phyloP scores from a whole-genome alignment of 495 filamentous ascomycete species.

The Penicillium angulare region DNA sequence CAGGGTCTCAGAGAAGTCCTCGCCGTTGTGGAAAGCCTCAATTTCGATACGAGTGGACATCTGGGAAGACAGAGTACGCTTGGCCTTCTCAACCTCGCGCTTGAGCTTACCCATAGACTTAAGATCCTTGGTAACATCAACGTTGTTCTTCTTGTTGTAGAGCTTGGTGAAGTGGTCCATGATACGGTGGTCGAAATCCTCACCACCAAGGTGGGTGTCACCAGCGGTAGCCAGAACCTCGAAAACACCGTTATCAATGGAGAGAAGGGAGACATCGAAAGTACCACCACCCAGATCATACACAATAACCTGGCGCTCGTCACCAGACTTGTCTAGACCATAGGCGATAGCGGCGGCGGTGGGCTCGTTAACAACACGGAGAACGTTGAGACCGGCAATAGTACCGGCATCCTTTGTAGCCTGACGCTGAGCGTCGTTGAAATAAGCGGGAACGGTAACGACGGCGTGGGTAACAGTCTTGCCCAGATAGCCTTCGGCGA shows the following conservation, averaged over 20 bases:
- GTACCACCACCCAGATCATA: slow-evolving; percentile 99
- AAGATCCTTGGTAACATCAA: slow-evolving; percentile 88
- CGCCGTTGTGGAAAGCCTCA: slow-evolving; percentile 93
- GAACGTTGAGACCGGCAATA: slow-evolving; percentile 90
- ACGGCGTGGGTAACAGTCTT: slow-evolving; percentile 93
- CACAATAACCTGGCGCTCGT: slow-evolving; percentile 88
- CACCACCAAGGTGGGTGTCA: slow-evolving; percentile 99
- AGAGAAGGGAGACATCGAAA: slow-evolving; percentile 98
- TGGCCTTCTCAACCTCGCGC: slow-evolving; percentile 99
- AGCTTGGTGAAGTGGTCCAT: slow-evolving; percentile 97
- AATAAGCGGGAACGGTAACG: slow-evolving; percentile 95
- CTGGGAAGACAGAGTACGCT: slow-evolving; percentile 97
- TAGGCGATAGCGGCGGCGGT: slow-evolving; percentile 96
- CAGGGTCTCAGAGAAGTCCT: slow-evolving; percentile 97
- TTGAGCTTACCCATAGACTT: slow-evolving; percentile 99
- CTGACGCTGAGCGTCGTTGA: slow-evolving; percentile 97
- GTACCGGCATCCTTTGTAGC: slow-evolving; percentile 97
- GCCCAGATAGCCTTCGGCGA: slow-evolving; percentile 84
- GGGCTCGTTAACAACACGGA: slow-evolving; percentile 96
- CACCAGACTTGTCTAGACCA: slow-evolving; percentile 83
- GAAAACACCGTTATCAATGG: slow-evolving; percentile 95
- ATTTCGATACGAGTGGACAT: slow-evolving; percentile 99
- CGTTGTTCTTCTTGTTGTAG: slow-evolving; percentile 98
- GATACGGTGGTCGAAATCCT: slow-evolving; percentile 98
- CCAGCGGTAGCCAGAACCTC: slow-evolving; percentile 97